Evolutionary conservation across 371 early-diverging fungal species (phyloP).

Genomic region (Mortierella sp.): DNA sequence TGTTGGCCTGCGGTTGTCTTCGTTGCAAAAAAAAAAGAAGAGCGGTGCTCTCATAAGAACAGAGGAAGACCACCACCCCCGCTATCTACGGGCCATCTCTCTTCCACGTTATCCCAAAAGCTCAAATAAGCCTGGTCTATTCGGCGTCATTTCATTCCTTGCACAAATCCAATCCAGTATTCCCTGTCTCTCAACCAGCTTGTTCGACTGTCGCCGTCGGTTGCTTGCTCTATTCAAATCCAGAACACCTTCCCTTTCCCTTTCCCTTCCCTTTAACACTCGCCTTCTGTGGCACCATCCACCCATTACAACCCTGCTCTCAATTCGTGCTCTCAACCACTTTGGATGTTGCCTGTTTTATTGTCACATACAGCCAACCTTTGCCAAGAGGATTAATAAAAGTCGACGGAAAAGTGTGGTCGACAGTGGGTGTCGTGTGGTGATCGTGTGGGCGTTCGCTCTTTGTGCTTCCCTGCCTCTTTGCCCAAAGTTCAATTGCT

Average conservation of each 20-base stretch:
- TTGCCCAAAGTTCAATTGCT: neutral
- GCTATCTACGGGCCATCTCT: slow-evolving; percentile 15
- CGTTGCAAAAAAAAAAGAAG: neutral
- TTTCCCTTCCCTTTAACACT: neutral
- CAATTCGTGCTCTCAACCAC: slow-evolving; percentile 8
- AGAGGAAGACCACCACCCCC: neutral
- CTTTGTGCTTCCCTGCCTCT: neutral
- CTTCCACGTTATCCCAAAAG: slow-evolving; percentile 14
- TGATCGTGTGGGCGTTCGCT: neutral
- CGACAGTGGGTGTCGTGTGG: neutral
- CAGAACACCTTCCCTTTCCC: neutral
- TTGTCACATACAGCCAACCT: neutral
- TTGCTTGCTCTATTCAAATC: neutral
- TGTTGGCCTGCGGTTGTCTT: neutral
- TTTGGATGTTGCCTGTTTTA: neutral
- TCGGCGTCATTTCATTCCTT: neutral
- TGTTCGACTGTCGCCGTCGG: neutral
- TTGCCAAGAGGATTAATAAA: slow-evolving; percentile 3
- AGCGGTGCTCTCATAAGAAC: slow-evolving; percentile 14
- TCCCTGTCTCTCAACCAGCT: slow-evolving; percentile 10
- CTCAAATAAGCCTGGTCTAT: slow-evolving; percentile 1
- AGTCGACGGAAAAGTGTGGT: neutral
- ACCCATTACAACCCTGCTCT: slow-evolving; percentile 1
- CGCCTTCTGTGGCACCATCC: slow-evolving; percentile 8
- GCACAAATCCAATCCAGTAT: slow-evolving; percentile 20